phyloP scores from a whole-genome alignment of 1,139 yeast species.

The Magnusiomyces sp. region DNA sequence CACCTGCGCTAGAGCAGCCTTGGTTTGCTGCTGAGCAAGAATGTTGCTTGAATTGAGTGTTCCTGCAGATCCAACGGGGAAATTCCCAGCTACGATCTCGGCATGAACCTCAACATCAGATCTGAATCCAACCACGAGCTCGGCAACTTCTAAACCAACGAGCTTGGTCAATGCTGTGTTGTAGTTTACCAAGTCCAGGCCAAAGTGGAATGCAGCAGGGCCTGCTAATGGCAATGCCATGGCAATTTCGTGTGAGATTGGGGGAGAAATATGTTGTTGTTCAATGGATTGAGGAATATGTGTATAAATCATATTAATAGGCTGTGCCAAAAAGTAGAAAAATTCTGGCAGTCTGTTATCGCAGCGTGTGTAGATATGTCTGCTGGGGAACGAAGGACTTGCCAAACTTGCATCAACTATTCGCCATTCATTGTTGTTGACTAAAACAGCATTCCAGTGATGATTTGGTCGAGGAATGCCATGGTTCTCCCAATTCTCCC shows the following conservation, averaged over 20 bases:
- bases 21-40: slow-evolving; percentile 15
- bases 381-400: slow-evolving; percentile 43
- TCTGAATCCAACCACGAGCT: slow-evolving; percentile 67
- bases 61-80: slow-evolving; percentile 19
- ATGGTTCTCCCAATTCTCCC: slow-evolving; percentile 38
- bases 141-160: slow-evolving; percentile 68
- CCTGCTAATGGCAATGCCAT: slow-evolving; percentile 76
- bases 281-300: slow-evolving; percentile 75
- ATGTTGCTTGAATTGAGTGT: slow-evolving; percentile 14
- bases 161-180: slow-evolving; percentile 71
- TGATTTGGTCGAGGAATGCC: slow-evolving; percentile 58
- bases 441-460: slow-evolving; percentile 74
- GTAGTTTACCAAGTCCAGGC: slow-evolving; percentile 53
- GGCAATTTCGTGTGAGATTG: slow-evolving; percentile 69
- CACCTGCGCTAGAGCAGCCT: slow-evolving; percentile 60
- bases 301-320: slow-evolving; percentile 66
- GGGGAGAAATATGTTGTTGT: slow-evolving; percentile 81
- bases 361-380: slow-evolving; percentile 24
- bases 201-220: slow-evolving; percentile 63
- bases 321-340: slow-evolving; percentile 71
- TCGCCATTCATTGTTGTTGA: slow-evolving; percentile 72
- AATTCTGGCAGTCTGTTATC: slow-evolving; percentile 30
- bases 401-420: slow-evolving; percentile 65
- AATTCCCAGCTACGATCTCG: slow-evolving; percentile 33
- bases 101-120: slow-evolving; percentile 59